Evolutionary conservation across 352 stramenopile species (phyloP).

Genomic region (Pythium aquatile): DNA sequence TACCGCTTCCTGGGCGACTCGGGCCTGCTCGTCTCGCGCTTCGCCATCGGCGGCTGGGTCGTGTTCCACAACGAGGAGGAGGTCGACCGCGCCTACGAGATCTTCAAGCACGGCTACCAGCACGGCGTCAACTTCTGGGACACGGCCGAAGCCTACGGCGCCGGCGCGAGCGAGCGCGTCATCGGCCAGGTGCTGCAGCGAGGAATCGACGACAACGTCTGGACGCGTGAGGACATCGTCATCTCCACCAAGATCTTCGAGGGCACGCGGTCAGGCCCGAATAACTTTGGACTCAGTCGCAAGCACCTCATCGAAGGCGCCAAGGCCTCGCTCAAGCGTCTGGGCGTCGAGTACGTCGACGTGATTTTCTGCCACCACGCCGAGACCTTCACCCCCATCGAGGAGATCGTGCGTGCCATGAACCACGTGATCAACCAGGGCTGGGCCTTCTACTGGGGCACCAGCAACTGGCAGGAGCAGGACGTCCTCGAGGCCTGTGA

Average conservation of each 20-base stretch:
- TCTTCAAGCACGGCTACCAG: slow-evolving; percentile 15
- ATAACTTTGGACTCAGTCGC: slow-evolving; percentile 33
- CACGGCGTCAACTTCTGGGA: slow-evolving; percentile 64
- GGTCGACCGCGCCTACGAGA: slow-evolving; percentile 15
- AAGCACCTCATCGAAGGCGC: slow-evolving; percentile 55
- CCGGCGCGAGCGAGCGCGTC: slow-evolving; percentile 32
- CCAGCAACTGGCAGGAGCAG: slow-evolving; percentile 43
- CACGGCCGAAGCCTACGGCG: slow-evolving; percentile 39
- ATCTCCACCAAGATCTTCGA: slow-evolving; percentile 69
- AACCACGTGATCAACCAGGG: slow-evolving; percentile 41
- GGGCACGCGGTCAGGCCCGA: slow-evolving; percentile 26
- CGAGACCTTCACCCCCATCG: slow-evolving; percentile 35
- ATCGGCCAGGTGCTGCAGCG: slow-evolving; percentile 34
- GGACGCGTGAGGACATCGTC: slow-evolving; percentile 48
- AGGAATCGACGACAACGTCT: slow-evolving; percentile 31
- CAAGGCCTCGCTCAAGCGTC: slow-evolving; percentile 44
- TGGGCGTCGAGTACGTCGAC: slow-evolving; percentile 47
- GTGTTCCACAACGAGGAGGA: too few relatives aligned
- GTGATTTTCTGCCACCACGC: slow-evolving; percentile 41
- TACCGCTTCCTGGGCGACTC: too few relatives aligned
- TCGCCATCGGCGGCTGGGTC: too few relatives aligned
- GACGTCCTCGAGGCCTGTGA: slow-evolving; percentile 49
- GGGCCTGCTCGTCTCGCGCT: too few relatives aligned
- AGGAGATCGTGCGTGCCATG: slow-evolving; percentile 56
- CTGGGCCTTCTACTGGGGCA: slow-evolving; percentile 56